Conservation (phyloP, 768 basidiomycete genomes). For the Boletus bicolor region DNA sequence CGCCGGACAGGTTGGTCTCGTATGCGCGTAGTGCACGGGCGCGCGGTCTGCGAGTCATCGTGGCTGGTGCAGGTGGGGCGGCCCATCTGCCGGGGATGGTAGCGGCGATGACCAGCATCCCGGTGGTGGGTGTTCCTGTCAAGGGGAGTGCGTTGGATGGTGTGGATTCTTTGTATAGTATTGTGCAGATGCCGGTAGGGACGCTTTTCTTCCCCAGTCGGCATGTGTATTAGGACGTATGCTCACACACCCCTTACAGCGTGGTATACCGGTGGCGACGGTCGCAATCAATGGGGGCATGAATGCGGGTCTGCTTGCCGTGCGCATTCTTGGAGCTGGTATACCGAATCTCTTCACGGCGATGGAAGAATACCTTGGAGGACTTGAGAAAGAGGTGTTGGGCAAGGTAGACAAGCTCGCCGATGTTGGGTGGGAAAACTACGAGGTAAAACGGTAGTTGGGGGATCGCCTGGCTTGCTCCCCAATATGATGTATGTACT, state of each 20-base stretch:
- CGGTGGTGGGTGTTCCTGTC: constrained; percentile 95
- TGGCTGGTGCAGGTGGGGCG: constrained; percentile 98
- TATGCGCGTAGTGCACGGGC: constrained; percentile 75
- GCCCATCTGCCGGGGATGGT: constrained; percentile 99
- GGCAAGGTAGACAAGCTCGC: constrained; percentile 74
- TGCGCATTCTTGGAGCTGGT: constrained; percentile 81
- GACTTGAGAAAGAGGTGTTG: constrained; percentile 71
- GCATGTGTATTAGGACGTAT: not conserved
- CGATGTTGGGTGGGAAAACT: constrained; percentile 83
- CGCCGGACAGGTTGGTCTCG: constrained; percentile 78
- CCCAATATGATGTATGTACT: no score
- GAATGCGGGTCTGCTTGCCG: constrained; percentile 89
- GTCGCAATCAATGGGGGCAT: constrained; percentile 95
- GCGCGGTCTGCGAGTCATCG: constrained; percentile 69
- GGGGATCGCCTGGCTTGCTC: no score
- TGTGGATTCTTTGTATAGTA: constrained; percentile 94
- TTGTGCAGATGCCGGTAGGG: constrained; percentile 97
- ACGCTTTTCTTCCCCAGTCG: constrained; percentile 9
- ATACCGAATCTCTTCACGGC: constrained; percentile 59
- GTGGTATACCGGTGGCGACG: constrained; percentile 95
- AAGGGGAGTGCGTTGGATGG: constrained; percentile 93
- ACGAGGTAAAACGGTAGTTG: constrained; percentile 45
- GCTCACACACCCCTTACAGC: constrained; percentile 40
- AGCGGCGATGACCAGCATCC: constrained; percentile 87
- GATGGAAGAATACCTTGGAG: constrained; percentile 73